Evolutionary conservation across 257 asterid species (phyloP), one percentile per base, ranked within the genome.

Genomic region (Scutellaria barbata): DNA sequence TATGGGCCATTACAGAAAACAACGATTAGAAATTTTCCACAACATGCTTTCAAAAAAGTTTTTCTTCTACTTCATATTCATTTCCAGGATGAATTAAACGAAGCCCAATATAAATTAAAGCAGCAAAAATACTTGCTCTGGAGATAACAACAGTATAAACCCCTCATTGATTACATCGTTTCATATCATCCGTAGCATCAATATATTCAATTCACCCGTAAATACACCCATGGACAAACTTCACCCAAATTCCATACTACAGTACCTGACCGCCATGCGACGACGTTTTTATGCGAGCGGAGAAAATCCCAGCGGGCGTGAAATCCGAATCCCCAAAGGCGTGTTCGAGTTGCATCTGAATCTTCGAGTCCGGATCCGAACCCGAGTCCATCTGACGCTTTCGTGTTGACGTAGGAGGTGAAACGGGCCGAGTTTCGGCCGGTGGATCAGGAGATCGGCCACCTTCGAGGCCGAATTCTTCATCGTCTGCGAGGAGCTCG

Each of bases 261-360:
- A 60, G 41, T 78, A 93, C 99, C 99, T 88, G 96, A 9, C 87
- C 86, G 46, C 95, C 95, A 35, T 86, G 92, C 52, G 95, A 75
- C 68, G 92, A 87, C 68, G 86, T 84, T 77, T 87, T 95, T 62
- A 95, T 81, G 60, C 99, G 96, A 72, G 98, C 99, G 12, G 96
- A 82, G 80, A 95, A 95, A 16, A 88, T 81, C 39, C 99, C 99
- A 33, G 98, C 98, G 42, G 90, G 85, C 1, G 85, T 81, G 84
- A 95, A 95, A 54, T 88, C 90, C 52, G 96, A 86, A 69, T 87
- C 94, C 8, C 97, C 98, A 55, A 95, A 95, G 62, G 98, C 92
- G 77, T 95, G 99, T 55, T 95, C 97, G 30, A 95, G 87, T 7
- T 81, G 10, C 80, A 95, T 87, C 80, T 92, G 96, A 68, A 95